phyloP scores from a whole-genome alignment of 225 moss, liverwort and hornwort species.

The Polytrichum commune region DNA sequence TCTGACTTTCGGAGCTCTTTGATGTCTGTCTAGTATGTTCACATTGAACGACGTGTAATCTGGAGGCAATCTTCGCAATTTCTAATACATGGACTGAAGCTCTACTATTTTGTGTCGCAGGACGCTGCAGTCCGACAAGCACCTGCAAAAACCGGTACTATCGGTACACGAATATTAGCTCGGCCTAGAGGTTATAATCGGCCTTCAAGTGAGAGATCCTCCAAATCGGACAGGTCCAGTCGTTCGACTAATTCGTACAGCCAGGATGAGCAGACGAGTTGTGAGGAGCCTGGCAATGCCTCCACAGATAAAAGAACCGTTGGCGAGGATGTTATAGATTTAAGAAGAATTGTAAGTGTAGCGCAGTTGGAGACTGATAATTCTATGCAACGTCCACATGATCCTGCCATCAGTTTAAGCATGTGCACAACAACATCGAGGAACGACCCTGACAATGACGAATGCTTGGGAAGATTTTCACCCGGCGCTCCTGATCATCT shows the following conservation, averaged over 20 bases:
- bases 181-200: slow-evolving; percentile 29
- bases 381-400: not conserved
- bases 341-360: slow-evolving; percentile 9
- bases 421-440: too few relatives aligned
- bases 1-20: too few relatives aligned
- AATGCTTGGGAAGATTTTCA: too few relatives aligned
- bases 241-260: slow-evolving; percentile 54
- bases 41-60: too few relatives aligned
- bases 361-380: slow-evolving; percentile 20
- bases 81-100: too few relatives aligned
- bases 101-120: slow-evolving; percentile 17
- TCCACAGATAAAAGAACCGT: slow-evolving; percentile 33
- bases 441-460: too few relatives aligned
- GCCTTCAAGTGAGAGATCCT: slow-evolving; percentile 43
- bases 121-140: slow-evolving; percentile 27
- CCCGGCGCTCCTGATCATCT: too few relatives aligned
- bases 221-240: slow-evolving; percentile 54
- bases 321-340: slow-evolving; percentile 10
- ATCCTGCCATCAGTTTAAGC: slow-evolving; percentile 9
- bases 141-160: slow-evolving; percentile 11
- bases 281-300: slow-evolving; percentile 28
- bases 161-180: slow-evolving; percentile 1
- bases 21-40: too few relatives aligned
- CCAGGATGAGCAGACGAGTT: slow-evolving; percentile 52
- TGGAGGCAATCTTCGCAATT: too few relatives aligned